Base-by-base conservation (phyloP, 2,329 filamentous ascomycete species). In the Sarocladium brachiariae region DNA sequence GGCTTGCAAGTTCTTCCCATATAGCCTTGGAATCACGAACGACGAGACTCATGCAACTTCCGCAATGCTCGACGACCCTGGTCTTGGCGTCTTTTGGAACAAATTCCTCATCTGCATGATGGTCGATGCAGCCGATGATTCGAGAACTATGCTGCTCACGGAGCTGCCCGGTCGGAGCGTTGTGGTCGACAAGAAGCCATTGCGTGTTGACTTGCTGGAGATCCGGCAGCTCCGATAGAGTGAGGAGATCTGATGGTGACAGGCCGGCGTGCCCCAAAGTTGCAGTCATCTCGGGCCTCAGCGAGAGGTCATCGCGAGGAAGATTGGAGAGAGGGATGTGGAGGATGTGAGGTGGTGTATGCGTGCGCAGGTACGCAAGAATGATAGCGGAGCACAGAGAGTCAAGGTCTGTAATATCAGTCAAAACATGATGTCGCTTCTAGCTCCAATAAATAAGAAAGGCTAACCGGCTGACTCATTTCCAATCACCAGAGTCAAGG, bases 101-200 rank as follows among this genome's bases (percentile, higher is more conserved):
- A 6, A 63, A 68, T 5, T 70, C 64, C 60, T 93, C 88, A 54
- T 93, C 87, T 1, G 78, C 82, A 62, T 93, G 89, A 66, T 93
- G 88, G 65, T 93, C 88, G 50, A 93, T 77, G 55, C 84, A 84
- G 3, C 84, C 86, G 4, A 74, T 67, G 0, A 91, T 76, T 8
- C 71, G 69, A 3, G 61, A 54, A 0, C 68, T 67, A 59, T 81
- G 87, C 14, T 71, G 65, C 33, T 63, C 66, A 14, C 33, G 13
- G n/a, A 92, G 69, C 13, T 67, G 59, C 0, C 86, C 86, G 5
- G 84, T 84, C 45, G 89, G 70, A 1, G 72, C 75, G 62, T 93
- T 93, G 71, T 93, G 89, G 67, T 93, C 88, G 3, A 93, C 86
- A 1, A 93, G 71, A 16, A 89, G 68, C 86, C 86, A 90, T 47